Evolutionary conservation across 2,329 filamentous ascomycete genomes (phyloP), one percentile per base, ranked within the genome.

Genomic region (Neofusicoccum kwambonambiense): DNA sequence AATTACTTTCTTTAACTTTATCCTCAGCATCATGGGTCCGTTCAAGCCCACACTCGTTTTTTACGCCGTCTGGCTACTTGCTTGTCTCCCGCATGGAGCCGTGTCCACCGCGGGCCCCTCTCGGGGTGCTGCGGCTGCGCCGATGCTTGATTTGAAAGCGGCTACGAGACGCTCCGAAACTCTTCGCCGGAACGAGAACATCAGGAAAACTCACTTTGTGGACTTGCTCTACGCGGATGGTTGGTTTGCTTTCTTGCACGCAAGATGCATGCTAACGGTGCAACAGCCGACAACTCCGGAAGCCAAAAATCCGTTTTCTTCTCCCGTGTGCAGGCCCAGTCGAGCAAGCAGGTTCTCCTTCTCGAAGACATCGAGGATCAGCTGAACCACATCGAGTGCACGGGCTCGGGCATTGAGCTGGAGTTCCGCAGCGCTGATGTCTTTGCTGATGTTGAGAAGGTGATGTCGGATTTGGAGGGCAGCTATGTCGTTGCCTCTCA

Each of bases 401-500:
- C 63, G 1, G 57, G 67, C 11, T 70, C 68, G 4, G 68, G 42
- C 42, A 72, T 78, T 52, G 70, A 67, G 49, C 66, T 78, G 11
- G 68, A 68, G 19, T 77, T 78, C 44, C 69, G 70, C 3, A 71
- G 74, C 54, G 50, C 62, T 1, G 58, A 67, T 3, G 69, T 70
- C 3, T 70, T 73, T 11, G 67, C 67, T 34, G 74, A 74, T 52
- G 72, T 72, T 3, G 70, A 67, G 54, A 58, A 70, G 31, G 71
- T 74, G 45, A 73, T 70, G 50, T 65, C 68, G 44, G 66, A 69
- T 17, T 62, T 68, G 31, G 62, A 69, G 8, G 70, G 73, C 47
- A 68, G 71, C n/a, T 57, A 74, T n/a, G 67, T 78, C n/a, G 72
- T 78, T 52, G 77, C 76, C 1, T 77, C 76, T 11, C 76, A 78